phyloP scores from a whole-genome alignment of 805 yeast genomes.

The Hemisphaericaspora nanyangensis region DNA sequence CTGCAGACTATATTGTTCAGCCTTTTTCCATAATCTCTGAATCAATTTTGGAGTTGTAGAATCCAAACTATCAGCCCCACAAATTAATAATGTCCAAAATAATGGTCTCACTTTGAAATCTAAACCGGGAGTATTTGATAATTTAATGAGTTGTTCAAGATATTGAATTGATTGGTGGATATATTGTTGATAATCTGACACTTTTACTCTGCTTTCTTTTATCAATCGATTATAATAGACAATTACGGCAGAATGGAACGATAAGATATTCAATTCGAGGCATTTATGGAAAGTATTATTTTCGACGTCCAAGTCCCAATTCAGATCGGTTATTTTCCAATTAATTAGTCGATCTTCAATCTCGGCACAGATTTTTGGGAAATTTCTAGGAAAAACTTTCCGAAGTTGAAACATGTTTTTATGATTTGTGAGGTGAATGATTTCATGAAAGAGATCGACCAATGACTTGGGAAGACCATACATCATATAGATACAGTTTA shows the following conservation, averaged over 20 bases:
- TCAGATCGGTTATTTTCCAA: constrained; percentile 35
- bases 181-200: constrained; percentile 29
- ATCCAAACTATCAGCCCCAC: constrained; percentile 37
- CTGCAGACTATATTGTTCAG: constrained; percentile 12
- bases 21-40: constrained; percentile 28
- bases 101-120: constrained; percentile 31
- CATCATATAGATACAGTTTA: constrained; percentile 33
- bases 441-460: constrained; percentile 43
- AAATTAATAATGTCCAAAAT: constrained; percentile 47
- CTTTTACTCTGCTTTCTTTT: constrained; percentile 34
- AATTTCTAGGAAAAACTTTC: constrained; percentile 48
- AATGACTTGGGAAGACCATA: constrained; percentile 48
- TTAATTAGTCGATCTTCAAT: constrained; percentile 45
- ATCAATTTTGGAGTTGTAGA: constrained; percentile 26
- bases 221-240: constrained; percentile 45
- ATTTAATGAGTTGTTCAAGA: constrained; percentile 22
- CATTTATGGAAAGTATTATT: constrained; percentile 34
- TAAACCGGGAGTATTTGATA: constrained; percentile 10
- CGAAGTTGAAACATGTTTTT: constrained; percentile 40
- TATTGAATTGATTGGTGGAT: constrained; percentile 33
- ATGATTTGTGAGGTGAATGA: constrained; percentile 48
- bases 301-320: constrained; percentile 33
- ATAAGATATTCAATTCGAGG: constrained; percentile 16
- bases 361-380: constrained; percentile 54
- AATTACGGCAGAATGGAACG: constrained; percentile 42